Base-by-base conservation (phyloP, 1,284 basidiomycete genomes). In the Vanrija pseudolonga region DNA sequence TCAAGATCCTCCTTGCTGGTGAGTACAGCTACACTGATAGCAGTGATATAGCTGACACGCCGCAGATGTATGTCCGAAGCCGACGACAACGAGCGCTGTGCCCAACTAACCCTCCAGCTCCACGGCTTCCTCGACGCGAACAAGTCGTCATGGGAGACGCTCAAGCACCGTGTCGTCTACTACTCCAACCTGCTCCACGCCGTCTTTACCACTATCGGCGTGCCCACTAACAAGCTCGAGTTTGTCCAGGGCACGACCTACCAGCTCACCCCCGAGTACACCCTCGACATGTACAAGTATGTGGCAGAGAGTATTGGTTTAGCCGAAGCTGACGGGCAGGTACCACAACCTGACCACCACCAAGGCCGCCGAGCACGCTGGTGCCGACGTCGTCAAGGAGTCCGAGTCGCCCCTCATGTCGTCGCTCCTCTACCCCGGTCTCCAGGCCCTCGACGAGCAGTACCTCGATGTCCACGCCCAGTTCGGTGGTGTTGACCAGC, bases 341-440 rank as follows among this genome's bases (percentile, higher is more conserved):
- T 83, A 98, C 43, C 89, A 88, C 64, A 85, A 95, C 11, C 85
- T 86, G 49, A 91, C 94, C 6, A 87, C 92, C 0, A 92, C 97
- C 71, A 92, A 97, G 76, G 96, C 98, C 64, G 92, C 94, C 15
- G 95, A 95, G 74, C 96, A 96, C 74, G 96, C 96, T 0, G 96
- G 96, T n/a, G 94, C 95, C 0, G 96, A 98, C 72, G 96, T 98
- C 47, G 96, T 98, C 65, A 98, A 98, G 78, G 94, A 97, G 76
- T 92, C 96, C 4, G 88, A 92, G 57, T 92, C 86, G 65, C 91
- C 96, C 0, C 78, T 97, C 46, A 80, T 98, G 51, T 90, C 88
- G 63, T 93, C 92, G 4, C 77, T 99, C 58, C 82, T 99, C 59
- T 99, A 99, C 82, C 95, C 95, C 0, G 91, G 94, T 36, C 77